These are phyloP conservation scores for Acacia pycnantha DNA, from an alignment of 331 rosid species.

Conservation along the genomic window DNA sequence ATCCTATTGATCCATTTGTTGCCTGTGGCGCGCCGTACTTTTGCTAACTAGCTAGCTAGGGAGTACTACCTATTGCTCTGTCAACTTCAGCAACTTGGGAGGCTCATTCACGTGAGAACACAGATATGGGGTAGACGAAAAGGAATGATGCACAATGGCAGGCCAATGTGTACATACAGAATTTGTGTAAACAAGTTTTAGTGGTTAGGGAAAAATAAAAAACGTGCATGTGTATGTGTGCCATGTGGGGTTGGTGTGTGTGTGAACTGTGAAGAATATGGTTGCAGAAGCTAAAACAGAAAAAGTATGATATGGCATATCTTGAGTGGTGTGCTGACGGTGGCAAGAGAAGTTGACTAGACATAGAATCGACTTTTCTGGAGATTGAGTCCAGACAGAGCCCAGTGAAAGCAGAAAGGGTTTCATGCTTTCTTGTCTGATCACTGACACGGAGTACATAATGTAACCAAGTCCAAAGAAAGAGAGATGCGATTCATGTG, in stretches of 20 bases:
- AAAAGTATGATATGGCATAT: background rate
- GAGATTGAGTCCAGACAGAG: background rate
- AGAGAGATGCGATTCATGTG: background rate
- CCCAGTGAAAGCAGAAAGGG: conserved; percentile 7
- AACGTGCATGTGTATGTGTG: background rate
- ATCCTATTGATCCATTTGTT: background rate
- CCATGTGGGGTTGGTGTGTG: conserved; percentile 23
- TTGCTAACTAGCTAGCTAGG: background rate
- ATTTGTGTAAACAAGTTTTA: conserved; percentile 12
- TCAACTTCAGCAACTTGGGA: conserved; percentile 12
- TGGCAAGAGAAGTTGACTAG: conserved; percentile 32
- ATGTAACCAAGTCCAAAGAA: background rate
- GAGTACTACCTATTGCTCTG: background rate
- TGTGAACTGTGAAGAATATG: background rate
- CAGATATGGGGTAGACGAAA: background rate
- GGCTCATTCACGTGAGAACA: conserved; percentile 33
- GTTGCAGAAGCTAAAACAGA: background rate
- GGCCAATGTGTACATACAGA: conserved; percentile 27
- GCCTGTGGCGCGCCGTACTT: background rate
- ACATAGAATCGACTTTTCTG: background rate
- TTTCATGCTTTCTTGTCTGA: background rate
- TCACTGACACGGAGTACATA: conserved; percentile 1
- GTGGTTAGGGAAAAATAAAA: background rate
- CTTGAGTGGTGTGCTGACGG: conserved; percentile 25
- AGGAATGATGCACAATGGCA: conserved; percentile 10